Conservation (phyloP, 129 eudicot genomes). For the Kitagawia praeruptora region DNA sequence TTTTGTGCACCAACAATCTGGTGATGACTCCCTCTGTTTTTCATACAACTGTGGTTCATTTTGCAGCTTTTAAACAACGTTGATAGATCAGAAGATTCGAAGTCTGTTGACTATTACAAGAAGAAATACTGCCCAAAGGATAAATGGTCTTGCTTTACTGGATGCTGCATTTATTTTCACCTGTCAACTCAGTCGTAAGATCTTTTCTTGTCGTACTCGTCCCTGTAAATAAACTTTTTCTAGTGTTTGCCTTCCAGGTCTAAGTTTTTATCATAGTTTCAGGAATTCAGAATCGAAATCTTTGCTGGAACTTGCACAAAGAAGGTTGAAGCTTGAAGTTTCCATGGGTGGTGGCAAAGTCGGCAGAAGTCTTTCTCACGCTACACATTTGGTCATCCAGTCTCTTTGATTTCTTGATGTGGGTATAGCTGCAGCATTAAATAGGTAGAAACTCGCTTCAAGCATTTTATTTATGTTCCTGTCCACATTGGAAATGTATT, state of each 20-base stretch:
- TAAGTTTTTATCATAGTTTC: conserved; percentile 14
- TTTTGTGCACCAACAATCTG: neutral
- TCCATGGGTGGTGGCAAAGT: conserved; percentile 68
- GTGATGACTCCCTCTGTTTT: neutral
- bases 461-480: neutral
- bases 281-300: conserved; percentile 47
- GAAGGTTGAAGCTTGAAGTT: conserved; percentile 77
- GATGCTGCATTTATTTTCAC: conserved; percentile 68
- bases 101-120: conserved; percentile 54
- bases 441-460: conserved; percentile 33
- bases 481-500: neutral
- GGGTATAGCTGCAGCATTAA: conserved; percentile 32
- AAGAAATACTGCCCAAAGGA: conserved; percentile 76
- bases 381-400: conserved; percentile 69
- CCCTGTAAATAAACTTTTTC: neutral
- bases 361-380: conserved; percentile 35
- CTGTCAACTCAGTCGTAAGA: conserved; percentile 35
- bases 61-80: conserved; percentile 52
- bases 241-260: neutral
- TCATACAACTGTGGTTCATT: conserved; percentile 10
- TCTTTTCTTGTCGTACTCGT: neutral
- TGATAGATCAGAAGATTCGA: conserved; percentile 40
- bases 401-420: conserved; percentile 32
- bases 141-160: conserved; percentile 71
- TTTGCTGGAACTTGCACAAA: conserved; percentile 49